Percentiles rank a stretch among this genome's conserved stretches.
These are phyloP conservation scores for Tympanopsis confertula DNA, from an alignment of 2,329 filamentous ascomycete genomes.

Conservation along the genomic window DNA sequence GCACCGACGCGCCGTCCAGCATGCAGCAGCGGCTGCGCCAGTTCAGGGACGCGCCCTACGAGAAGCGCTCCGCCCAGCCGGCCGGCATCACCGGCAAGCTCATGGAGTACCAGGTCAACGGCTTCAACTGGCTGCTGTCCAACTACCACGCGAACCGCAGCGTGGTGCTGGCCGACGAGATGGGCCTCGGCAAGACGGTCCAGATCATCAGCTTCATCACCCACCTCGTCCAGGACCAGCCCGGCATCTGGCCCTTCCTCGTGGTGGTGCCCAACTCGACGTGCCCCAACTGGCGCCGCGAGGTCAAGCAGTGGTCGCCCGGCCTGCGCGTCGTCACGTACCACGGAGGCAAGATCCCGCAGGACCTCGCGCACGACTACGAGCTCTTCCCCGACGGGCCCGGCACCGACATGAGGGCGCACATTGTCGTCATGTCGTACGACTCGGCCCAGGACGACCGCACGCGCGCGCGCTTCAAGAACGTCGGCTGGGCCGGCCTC, in stretches of 20 bases:
- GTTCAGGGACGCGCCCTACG: conserved; percentile 57
- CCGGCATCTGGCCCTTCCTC: conserved; percentile 78
- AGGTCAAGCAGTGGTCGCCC: conserved; percentile 89
- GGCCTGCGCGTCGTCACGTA: conserved; percentile 78
- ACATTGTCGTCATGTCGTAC: conserved; percentile 90
- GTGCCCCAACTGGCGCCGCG: conserved; percentile 92
- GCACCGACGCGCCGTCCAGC: conserved; percentile 35
- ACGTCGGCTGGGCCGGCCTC: conserved; percentile 72
- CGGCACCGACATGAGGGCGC: conserved; percentile 65
- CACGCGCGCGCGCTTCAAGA: conserved; percentile 53
- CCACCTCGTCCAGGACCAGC: conserved; percentile 54
- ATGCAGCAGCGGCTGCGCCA: conserved; percentile 58
- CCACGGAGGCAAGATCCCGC: conserved; percentile 65
- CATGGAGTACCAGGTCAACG: conserved; percentile 89
- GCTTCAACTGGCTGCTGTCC: conserved; percentile 87
- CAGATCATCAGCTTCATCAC: conserved; percentile 78
- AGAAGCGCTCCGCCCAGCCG: conserved; percentile 59
- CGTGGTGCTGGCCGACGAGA: conserved; percentile 89
- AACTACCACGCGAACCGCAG: conserved; percentile 77
- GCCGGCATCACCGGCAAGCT: conserved; percentile 65
- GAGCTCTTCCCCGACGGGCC: conserved; percentile 67
- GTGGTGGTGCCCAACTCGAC: conserved; percentile 91
- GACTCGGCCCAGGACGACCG: conserved; percentile 71
- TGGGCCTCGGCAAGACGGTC: conserved; percentile 95
- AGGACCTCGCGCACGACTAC: conserved; percentile 67